A percentile compares a stretch with the other conserved stretches of the same genome.
phyloP scores from a whole-genome alignment of 2,329 filamentous ascomycete species.

The Fusarium newnesense region DNA sequence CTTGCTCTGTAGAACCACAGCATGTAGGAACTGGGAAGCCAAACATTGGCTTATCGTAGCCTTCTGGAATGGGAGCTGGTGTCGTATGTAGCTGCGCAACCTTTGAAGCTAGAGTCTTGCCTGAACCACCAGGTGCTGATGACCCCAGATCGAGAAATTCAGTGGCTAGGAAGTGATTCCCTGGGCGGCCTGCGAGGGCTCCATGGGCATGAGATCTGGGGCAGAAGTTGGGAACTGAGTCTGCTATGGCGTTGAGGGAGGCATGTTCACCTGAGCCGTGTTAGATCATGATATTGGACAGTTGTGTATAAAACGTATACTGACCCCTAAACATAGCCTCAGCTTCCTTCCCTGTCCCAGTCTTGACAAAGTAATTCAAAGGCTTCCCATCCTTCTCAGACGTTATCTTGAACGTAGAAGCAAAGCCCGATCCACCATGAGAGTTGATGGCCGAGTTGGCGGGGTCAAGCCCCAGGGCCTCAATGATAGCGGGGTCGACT shows the following conservation, averaged over 20 bases:
- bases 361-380: constrained; percentile 78
- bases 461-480: constrained; percentile 65
- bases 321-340: constrained; percentile 76
- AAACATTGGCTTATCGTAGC: constrained; percentile 71
- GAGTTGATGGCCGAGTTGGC: constrained; percentile 68
- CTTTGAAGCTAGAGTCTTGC: constrained; percentile 75
- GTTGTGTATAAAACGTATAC: constrained; percentile 15
- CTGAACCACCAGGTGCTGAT: constrained; percentile 55
- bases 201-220: constrained; percentile 82
- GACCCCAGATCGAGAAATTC: constrained; percentile 79
- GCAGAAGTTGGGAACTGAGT: constrained; percentile 77
- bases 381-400: constrained; percentile 59
- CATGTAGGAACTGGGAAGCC: constrained; percentile 88
- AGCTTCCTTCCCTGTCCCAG: constrained; percentile 66
- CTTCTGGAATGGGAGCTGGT: constrained; percentile 72
- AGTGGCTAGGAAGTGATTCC: constrained; percentile 71
- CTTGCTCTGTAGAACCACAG: constrained; percentile 85
- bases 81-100: constrained; percentile 82
- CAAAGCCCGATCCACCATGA: constrained; percentile 74
- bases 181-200: constrained; percentile 61
- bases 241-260: constrained; percentile 84
- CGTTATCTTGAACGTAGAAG: constrained; percentile 71
- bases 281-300: constrained; percentile 9
- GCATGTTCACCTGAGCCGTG: constrained; percentile 75
- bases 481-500: constrained; percentile 40